A percentile compares a stretch with the other conserved stretches of the same genome.
Conservation (phyloP, 257 asterid genomes). For the Solanum clarkiae region DNA sequence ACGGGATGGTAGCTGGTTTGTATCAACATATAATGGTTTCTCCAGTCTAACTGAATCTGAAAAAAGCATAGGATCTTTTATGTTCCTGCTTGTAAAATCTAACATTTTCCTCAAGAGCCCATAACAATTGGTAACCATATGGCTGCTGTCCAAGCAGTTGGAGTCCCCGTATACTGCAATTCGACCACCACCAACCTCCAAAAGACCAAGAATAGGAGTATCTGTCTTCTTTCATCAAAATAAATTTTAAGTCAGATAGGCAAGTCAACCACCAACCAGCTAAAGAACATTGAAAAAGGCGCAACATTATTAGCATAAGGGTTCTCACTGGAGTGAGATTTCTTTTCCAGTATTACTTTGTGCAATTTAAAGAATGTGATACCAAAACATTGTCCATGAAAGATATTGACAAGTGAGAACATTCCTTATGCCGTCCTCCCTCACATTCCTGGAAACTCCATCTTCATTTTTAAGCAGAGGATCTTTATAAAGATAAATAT, state of each 20-base stretch:
- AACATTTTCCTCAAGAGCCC: conserved; percentile 86
- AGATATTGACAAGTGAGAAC: neutral
- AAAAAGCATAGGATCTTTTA: conserved; percentile 70
- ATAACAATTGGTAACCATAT: conserved; percentile 93
- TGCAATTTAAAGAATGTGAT: neutral
- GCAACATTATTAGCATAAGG: neutral
- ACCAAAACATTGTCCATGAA: neutral
- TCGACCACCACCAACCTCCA: conserved; percentile 67
- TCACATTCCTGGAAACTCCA: neutral
- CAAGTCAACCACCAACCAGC: neutral
- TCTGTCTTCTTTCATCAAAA: conserved; percentile 48
- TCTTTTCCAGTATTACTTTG: neutral
- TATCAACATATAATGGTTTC: conserved; percentile 46
- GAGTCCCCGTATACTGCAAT: conserved; percentile 91
- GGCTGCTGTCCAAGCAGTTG: conserved; percentile 98
- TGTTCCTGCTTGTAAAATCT: conserved; percentile 54
- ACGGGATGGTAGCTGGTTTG: conserved; percentile 72
- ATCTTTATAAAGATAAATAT: neutral
- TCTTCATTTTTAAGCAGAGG: neutral
- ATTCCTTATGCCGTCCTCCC: neutral
- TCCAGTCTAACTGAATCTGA: conserved; percentile 52
- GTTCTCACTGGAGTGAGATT: neutral
- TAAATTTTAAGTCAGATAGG: conserved; percentile 1
- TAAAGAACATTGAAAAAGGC: neutral
- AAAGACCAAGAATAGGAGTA: conserved; percentile 88